Conservation (phyloP, 2,329 filamentous ascomycete genomes). For the Bimuria novae-zelandiae region DNA sequence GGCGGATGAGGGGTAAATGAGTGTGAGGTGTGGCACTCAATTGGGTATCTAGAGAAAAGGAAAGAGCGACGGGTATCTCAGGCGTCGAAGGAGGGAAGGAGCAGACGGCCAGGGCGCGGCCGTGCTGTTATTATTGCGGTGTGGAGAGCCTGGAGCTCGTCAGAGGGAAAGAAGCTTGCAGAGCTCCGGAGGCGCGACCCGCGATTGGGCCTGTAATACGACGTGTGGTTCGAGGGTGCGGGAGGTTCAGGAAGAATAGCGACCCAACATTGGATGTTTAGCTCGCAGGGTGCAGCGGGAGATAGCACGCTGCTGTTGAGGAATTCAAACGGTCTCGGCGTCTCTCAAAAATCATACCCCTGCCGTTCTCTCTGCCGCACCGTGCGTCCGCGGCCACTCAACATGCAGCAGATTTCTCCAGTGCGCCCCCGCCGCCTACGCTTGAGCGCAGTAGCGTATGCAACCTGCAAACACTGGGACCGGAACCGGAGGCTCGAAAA, state of each 20-base stretch:
- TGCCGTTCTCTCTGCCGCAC: slow-evolving; percentile 26
- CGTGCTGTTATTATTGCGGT: slow-evolving; percentile 7
- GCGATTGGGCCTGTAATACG: slow-evolving; percentile 13
- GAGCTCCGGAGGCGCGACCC: slow-evolving; percentile 3
- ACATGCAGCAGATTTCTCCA: slow-evolving; percentile 8
- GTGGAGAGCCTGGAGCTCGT: slow-evolving; percentile 2
- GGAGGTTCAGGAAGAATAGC: slow-evolving; percentile 17
- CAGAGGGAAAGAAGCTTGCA: background rate
- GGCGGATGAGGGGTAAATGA: slow-evolving; percentile 10
- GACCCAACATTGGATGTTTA: slow-evolving; percentile 41
- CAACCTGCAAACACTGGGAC: no score
- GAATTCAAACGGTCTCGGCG: slow-evolving; percentile 26
- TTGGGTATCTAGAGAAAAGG: slow-evolving; percentile 15
- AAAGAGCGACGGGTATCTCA: slow-evolving; percentile 15
- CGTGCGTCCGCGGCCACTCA: slow-evolving; percentile 18
- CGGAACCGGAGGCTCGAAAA: background rate
- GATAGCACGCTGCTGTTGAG: slow-evolving; percentile 34
- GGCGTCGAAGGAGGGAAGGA: slow-evolving; percentile 4
- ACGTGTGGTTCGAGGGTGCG: slow-evolving; percentile 10
- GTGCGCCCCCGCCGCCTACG: background rate
- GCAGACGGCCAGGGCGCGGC: slow-evolving; percentile 2
- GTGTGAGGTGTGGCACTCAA: slow-evolving; percentile 16
- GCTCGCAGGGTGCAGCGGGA: slow-evolving; percentile 29
- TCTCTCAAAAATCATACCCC: slow-evolving; percentile 38
- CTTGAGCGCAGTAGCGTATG: background rate